phyloP scores from a whole-genome alignment of 2,329 filamentous ascomycete species.

The Waltergamsia citrina region DNA sequence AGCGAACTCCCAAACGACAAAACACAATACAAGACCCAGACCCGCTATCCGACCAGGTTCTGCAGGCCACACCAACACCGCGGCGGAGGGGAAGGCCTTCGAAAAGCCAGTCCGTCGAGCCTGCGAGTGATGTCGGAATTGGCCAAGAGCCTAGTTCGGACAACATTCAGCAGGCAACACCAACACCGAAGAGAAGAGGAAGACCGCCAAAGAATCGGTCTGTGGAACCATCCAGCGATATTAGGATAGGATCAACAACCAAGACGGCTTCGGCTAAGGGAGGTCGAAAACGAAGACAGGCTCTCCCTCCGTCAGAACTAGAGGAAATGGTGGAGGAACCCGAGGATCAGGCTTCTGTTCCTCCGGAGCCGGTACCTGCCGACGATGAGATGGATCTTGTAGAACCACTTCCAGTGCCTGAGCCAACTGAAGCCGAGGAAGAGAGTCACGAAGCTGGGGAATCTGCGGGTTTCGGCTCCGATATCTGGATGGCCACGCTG shows the following conservation, averaged over 20 bases:
- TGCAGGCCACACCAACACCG: constrained; percentile 17
- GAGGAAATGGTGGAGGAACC: constrained; percentile 12
- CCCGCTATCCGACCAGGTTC: constrained; percentile 7
- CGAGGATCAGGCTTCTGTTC: constrained; percentile 5
- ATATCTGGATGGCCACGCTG: constrained; percentile 35
- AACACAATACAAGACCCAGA: constrained; percentile 15
- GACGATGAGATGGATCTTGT: constrained; percentile 20
- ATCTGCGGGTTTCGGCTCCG: constrained; percentile 26
- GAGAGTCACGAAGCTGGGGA: too few species aligned
- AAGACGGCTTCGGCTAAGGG: constrained; percentile 8
- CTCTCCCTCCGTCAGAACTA: constrained; percentile 15
- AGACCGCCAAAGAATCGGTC: constrained; percentile 7
- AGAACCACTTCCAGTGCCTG: neutral
- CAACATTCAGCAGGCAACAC: neutral
- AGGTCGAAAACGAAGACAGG: constrained; percentile 11
- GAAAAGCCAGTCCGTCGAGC: constrained; percentile 10
- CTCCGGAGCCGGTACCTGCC: constrained; percentile 1
- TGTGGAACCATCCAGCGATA: constrained; percentile 15
- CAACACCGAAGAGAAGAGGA: constrained; percentile 6
- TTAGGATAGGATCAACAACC: constrained; percentile 8
- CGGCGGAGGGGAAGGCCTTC: constrained; percentile 6
- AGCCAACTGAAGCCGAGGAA: too few species aligned
- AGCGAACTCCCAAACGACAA: constrained; percentile 22
- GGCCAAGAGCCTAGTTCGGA: neutral
- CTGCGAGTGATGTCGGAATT: constrained; percentile 13